A percentile compares a stretch with the other conserved stretches of the same genome.
These are phyloP conservation scores for Cryptosporidium canis DNA, from an alignment of 169 alveolate genomes.

Conservation along the genomic window DNA sequence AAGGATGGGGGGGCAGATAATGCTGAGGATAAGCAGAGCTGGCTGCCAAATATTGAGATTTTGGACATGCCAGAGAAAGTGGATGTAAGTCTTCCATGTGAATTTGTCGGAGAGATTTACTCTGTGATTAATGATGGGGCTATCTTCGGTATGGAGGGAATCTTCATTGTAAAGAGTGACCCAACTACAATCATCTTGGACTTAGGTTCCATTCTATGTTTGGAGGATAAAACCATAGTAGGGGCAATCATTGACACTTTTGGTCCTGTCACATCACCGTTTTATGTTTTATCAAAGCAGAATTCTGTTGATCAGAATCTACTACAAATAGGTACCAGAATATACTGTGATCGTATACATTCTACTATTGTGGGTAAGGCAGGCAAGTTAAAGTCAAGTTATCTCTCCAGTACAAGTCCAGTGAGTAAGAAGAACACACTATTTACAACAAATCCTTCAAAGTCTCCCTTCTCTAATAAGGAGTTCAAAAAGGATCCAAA, in stretches of 20 bases:
- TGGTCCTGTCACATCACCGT: constrained; percentile 50
- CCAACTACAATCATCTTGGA: constrained; percentile 43
- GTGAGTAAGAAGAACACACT: background rate
- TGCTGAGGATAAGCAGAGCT: constrained; percentile 4
- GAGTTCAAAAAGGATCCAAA: constrained; percentile 27
- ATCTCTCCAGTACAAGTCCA: background rate
- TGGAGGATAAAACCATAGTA: constrained; percentile 53
- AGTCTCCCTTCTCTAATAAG: constrained; percentile 24
- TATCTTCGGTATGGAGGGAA: constrained; percentile 24
- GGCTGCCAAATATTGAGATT: constrained; percentile 64
- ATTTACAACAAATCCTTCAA: background rate
- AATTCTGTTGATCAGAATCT: background rate
- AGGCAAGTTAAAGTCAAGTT: constrained; percentile 19
- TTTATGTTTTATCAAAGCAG: constrained; percentile 40
- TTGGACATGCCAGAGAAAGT: constrained; percentile 53
- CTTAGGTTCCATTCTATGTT: constrained; percentile 58
- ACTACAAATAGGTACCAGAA: constrained; percentile 29
- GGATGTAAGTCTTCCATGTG: constrained; percentile 42
- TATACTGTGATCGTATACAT: constrained; percentile 64
- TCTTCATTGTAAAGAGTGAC: constrained; percentile 39
- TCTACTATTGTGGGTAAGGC: constrained; percentile 65
- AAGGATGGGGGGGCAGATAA: background rate
- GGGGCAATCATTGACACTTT: constrained; percentile 63
- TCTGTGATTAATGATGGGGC: constrained; percentile 13
- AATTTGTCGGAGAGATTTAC: constrained; percentile 60